Evolutionary conservation across 495 filamentous ascomycete genomes (phyloP).

Genomic region (Astrocystis sublimbata): DNA sequence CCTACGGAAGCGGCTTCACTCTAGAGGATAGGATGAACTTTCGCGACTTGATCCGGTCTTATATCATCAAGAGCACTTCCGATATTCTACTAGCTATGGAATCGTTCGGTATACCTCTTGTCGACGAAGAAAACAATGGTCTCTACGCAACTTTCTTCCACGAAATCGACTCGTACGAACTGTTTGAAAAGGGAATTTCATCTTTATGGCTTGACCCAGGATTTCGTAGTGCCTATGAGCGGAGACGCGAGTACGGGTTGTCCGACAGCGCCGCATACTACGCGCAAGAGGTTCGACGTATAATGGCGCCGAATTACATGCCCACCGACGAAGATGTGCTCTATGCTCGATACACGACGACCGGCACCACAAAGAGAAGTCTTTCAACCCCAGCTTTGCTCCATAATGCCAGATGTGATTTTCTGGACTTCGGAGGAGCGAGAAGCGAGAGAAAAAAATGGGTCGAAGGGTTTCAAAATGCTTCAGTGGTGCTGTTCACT

Average conservation of each 20-base stretch:
- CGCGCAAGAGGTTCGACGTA: no score
- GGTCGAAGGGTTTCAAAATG: constrained; percentile 97
- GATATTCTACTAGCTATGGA: not conserved
- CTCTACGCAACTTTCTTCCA: no score
- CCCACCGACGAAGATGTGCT: no score
- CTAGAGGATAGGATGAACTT: not conserved
- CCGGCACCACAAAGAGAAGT: no score
- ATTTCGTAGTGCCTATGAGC: not conserved
- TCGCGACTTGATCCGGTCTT: not conserved
- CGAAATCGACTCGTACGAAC: no score
- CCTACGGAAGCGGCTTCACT: not conserved
- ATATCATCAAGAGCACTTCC: not conserved
- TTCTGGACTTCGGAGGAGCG: constrained; percentile 93
- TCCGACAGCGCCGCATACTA: not conserved
- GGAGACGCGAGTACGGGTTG: not conserved
- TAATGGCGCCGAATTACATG: no score
- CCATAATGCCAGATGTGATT: no score
- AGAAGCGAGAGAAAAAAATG: constrained; percentile 95
- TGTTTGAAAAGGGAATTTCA: not conserved
- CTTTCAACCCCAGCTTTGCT: no score
- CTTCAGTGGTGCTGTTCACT: constrained; percentile 33
- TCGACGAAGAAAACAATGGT: not conserved
- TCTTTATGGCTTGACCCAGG: not conserved
- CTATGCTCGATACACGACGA: no score
- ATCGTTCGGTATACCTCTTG: not conserved